phyloP scores from a whole-genome alignment of 2,329 filamentous ascomycete species.

The Sclerotinia spermophila region DNA sequence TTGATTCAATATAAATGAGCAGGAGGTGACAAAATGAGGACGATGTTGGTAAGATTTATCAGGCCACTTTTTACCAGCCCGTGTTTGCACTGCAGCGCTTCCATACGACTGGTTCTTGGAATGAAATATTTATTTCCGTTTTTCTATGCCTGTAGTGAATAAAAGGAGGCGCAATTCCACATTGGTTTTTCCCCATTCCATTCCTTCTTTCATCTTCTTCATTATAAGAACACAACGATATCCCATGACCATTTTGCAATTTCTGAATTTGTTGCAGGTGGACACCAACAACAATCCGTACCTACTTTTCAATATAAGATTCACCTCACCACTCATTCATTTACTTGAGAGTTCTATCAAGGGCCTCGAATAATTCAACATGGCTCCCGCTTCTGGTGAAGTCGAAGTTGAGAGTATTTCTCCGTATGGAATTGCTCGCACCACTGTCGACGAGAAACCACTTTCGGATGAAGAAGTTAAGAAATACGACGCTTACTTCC shows the following conservation, averaged over 20 bases:
- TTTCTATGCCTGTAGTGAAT: neutral
- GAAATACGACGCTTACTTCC: slow-evolving; percentile 70
- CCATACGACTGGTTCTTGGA: neutral
- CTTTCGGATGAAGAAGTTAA: slow-evolving; percentile 63
- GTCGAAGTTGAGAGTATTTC: slow-evolving; percentile 53
- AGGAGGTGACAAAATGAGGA: neutral
- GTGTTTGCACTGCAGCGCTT: neutral
- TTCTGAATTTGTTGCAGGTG: neutral
- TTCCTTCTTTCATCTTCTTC: slow-evolving; percentile 2
- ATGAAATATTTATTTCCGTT: neutral
- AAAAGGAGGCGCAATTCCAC: neutral
- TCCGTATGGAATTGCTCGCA: slow-evolving; percentile 61
- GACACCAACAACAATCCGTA: neutral
- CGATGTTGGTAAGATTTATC: neutral
- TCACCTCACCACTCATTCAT: neutral
- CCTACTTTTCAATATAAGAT: neutral
- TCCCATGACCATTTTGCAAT: neutral
- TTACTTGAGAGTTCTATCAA: neutral
- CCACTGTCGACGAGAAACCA: slow-evolving; percentile 59
- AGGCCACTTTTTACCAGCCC: neutral
- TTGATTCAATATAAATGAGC: neutral
- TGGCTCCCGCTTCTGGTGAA: slow-evolving; percentile 32
- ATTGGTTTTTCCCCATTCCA: neutral
- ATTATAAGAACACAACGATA: neutral
- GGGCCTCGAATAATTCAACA: slow-evolving; percentile 8